A percentile compares a stretch with the other conserved stretches of the same genome.
Conservation (phyloP, 305 asterid species). For the Fraxinus baroniana region DNA sequence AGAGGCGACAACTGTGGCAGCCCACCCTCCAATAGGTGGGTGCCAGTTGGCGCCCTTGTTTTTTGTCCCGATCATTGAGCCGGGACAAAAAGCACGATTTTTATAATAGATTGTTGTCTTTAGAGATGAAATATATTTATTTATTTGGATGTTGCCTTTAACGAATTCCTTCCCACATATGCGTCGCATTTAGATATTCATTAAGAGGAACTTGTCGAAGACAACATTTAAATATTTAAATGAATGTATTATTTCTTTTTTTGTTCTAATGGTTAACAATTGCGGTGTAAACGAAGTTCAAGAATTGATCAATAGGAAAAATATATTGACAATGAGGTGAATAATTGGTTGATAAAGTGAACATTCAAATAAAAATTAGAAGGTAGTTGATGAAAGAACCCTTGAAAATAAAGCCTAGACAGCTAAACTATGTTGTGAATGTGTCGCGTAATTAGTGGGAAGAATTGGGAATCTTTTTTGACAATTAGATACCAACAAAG, state of each 20-base stretch:
- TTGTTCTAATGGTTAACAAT: background rate
- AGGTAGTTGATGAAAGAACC: background rate
- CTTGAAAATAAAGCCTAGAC: background rate
- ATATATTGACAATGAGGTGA: background rate
- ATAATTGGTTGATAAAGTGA: background rate
- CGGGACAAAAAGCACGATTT: too few species aligned
- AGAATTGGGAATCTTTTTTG: background rate
- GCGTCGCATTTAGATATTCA: background rate
- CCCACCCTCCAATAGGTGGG: too few species aligned
- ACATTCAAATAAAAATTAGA: background rate
- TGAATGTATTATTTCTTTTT: too few species aligned
- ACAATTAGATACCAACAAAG: background rate
- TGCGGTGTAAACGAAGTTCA: background rate
- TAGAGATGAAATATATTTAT: too few species aligned
- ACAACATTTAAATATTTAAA: background rate
- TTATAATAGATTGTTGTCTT: too few species aligned
- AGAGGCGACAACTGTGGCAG: too few species aligned
- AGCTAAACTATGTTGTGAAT: background rate
- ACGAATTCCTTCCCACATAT: too few species aligned
- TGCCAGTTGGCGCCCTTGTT: too few species aligned
- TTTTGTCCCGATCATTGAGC: too few species aligned
- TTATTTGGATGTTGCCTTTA: too few species aligned
- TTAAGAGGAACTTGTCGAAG: too few species aligned
- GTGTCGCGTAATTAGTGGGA: background rate
- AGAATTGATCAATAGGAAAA: background rate